These are phyloP conservation scores for Penicillium dipodomyicola DNA, from an alignment of 495 filamentous ascomycete genomes.

Conservation along the genomic window DNA sequence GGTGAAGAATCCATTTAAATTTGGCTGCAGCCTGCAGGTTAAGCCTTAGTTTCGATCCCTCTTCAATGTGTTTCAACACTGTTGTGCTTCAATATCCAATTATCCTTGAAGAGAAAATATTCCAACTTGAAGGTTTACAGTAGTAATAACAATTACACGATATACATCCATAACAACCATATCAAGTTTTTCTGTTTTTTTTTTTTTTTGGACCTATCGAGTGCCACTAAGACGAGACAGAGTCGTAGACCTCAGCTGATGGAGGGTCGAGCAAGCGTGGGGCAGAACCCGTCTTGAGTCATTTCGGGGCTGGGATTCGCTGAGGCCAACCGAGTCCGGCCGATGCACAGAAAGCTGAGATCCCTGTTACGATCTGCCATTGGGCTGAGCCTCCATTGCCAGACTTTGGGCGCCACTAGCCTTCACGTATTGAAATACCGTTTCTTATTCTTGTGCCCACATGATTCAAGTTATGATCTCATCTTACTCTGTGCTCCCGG, in stretches of 20 bases:
- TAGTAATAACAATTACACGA: slow-evolving; percentile 1
- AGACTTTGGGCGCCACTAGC: slow-evolving; percentile 26
- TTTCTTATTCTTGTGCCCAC: background rate
- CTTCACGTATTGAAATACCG: slow-evolving; percentile 9
- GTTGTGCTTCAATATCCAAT: background rate
- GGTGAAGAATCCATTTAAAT: slow-evolving; percentile 11
- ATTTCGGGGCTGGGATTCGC: slow-evolving; percentile 30
- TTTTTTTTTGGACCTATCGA: slow-evolving; percentile 25
- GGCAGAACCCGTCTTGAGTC: slow-evolving; percentile 25
- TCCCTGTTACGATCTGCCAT: slow-evolving; percentile 33
- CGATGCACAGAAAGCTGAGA: slow-evolving; percentile 26
- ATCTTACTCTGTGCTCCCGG: slow-evolving; percentile 16
- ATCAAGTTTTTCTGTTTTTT: too few species aligned
- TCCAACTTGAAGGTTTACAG: background rate
- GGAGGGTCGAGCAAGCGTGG: slow-evolving; percentile 33
- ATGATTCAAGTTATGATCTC: slow-evolving; percentile 18
- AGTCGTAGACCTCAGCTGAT: slow-evolving; percentile 31
- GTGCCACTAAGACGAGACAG: slow-evolving; percentile 11
- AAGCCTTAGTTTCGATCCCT: slow-evolving; percentile 4
- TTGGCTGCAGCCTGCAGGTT: slow-evolving; percentile 7
- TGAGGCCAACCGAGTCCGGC: slow-evolving; percentile 22
- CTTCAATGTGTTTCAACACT: slow-evolving; percentile 3
- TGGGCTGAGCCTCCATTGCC: slow-evolving; percentile 29
- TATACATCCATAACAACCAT: slow-evolving; percentile 9
- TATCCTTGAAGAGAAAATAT: background rate